These are phyloP conservation scores for Metschnikowia picachoensis DNA, from an alignment of 805 yeast species.

Conservation along the genomic window DNA sequence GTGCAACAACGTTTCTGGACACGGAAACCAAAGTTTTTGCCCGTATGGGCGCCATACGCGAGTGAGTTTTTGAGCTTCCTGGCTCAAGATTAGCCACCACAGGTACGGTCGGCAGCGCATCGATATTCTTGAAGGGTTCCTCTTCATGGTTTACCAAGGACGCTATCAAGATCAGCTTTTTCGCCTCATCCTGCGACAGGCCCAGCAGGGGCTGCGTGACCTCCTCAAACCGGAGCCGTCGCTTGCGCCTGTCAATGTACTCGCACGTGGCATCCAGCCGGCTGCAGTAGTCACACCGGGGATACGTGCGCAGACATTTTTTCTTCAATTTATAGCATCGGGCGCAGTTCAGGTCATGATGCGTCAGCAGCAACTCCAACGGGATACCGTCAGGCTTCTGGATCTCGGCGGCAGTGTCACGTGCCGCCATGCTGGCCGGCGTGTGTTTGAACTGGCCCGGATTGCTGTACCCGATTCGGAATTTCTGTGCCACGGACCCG, in stretches of 20 bases:
- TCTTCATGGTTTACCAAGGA: slow-evolving; percentile 12
- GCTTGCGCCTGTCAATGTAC: slow-evolving; percentile 31
- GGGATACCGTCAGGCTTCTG: slow-evolving; percentile 6
- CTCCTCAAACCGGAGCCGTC: slow-evolving; percentile 17
- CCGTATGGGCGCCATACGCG: slow-evolving; percentile 8
- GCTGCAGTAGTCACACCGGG: slow-evolving; percentile 36
- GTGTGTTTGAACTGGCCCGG: slow-evolving; percentile 2
- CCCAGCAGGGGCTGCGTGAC: background rate
- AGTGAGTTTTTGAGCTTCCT: slow-evolving; percentile 2
- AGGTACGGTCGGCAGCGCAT: slow-evolving; percentile 2
- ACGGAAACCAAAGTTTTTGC: background rate
- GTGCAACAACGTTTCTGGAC: slow-evolving; percentile 7
- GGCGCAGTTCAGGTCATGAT: slow-evolving; percentile 36
- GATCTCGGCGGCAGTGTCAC: slow-evolving; percentile 3
- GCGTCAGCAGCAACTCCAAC: slow-evolving; percentile 19
- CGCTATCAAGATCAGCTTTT: slow-evolving; percentile 9
- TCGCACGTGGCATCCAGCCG: slow-evolving; percentile 35
- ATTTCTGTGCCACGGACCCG: slow-evolving; percentile 36
- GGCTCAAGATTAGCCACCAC: slow-evolving; percentile 1
- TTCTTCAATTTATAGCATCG: slow-evolving; percentile 42
- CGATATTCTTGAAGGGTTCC: slow-evolving; percentile 15
- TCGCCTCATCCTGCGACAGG: background rate
- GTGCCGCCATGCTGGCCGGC: slow-evolving; percentile 1
- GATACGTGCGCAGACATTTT: slow-evolving; percentile 38
- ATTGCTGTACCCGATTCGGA: slow-evolving; percentile 20